A percentile compares a stretch with the other conserved stretches of the same genome.
These are phyloP conservation scores for Phyllosticta ampelicida DNA, from an alignment of 2,329 filamentous ascomycete species.

Conservation along the genomic window DNA sequence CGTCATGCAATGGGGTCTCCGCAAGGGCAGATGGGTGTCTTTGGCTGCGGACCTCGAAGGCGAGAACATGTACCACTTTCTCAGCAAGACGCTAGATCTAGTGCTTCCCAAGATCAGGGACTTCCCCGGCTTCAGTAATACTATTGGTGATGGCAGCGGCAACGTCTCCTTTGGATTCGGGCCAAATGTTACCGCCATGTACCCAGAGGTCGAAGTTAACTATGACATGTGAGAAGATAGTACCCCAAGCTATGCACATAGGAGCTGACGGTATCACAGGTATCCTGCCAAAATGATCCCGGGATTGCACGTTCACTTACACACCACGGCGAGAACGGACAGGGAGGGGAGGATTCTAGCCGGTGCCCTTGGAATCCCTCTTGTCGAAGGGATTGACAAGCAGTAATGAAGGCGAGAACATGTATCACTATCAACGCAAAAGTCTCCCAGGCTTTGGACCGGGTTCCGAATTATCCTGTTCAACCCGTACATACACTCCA, in stretches of 20 bases:
- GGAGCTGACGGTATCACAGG: constrained; percentile 34
- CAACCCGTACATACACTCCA: not conserved
- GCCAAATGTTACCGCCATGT: constrained; percentile 64
- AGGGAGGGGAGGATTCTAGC: constrained; percentile 71
- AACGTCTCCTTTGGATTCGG: constrained; percentile 78
- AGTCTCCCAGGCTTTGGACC: not conserved
- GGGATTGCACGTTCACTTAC: constrained; percentile 70
- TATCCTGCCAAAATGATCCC: constrained; percentile 68
- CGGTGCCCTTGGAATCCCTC: constrained; percentile 63
- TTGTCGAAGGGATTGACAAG: constrained; percentile 58
- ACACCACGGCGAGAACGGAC: constrained; percentile 77
- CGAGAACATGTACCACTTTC: constrained; percentile 77
- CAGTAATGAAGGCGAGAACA: not conserved
- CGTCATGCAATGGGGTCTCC: constrained; percentile 65
- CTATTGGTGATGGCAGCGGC: constrained; percentile 74
- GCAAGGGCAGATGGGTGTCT: constrained; percentile 58
- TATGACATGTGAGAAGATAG: constrained; percentile 64
- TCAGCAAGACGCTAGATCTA: constrained; percentile 81
- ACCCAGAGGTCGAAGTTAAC: constrained; percentile 91
- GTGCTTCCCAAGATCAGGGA: constrained; percentile 95
- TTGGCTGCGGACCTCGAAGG: constrained; percentile 69
- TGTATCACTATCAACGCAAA: not conserved
- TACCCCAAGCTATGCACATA: no score
- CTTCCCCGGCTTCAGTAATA: constrained; percentile 69
- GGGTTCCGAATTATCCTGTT: not conserved